phyloP scores from a whole-genome alignment of 257 asterid genomes.

The Solanum dulcamara region DNA sequence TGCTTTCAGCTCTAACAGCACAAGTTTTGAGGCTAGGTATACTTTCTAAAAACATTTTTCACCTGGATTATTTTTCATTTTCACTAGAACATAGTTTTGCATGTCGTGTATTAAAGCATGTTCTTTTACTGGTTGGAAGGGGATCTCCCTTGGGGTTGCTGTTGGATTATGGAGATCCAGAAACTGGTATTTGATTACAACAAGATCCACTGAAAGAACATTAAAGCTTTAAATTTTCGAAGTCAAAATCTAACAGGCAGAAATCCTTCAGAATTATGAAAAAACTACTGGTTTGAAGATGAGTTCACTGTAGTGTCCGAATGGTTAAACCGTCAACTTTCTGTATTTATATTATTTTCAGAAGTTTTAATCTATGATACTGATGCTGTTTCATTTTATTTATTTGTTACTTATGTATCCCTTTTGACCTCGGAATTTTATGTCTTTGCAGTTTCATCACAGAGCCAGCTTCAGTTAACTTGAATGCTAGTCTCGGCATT shows the following conservation, averaged over 20 bases:
- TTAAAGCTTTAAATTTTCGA: not conserved
- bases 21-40: constrained; percentile 77
- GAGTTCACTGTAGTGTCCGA: not conserved
- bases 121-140: not conserved
- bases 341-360: not conserved
- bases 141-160: not conserved
- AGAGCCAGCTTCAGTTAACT: constrained; percentile 49
- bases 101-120: not conserved
- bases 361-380: not conserved
- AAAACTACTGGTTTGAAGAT: not conserved
- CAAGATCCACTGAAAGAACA: not conserved
- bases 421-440: not conserved
- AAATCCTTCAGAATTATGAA: not conserved
- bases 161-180: not conserved
- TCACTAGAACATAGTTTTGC: not conserved
- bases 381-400: not conserved
- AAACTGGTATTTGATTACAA: not conserved
- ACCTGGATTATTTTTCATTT: not conserved
- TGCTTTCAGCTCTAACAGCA: constrained; percentile 52
- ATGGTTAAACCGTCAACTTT: not conserved
- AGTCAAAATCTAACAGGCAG: not conserved
- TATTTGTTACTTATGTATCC: not conserved
- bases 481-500: constrained; percentile 52
- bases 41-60: not conserved
- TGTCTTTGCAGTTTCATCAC: constrained; percentile 53